Conservation (phyloP, 805 yeast genomes). For the Debaryomyces maramus region DNA sequence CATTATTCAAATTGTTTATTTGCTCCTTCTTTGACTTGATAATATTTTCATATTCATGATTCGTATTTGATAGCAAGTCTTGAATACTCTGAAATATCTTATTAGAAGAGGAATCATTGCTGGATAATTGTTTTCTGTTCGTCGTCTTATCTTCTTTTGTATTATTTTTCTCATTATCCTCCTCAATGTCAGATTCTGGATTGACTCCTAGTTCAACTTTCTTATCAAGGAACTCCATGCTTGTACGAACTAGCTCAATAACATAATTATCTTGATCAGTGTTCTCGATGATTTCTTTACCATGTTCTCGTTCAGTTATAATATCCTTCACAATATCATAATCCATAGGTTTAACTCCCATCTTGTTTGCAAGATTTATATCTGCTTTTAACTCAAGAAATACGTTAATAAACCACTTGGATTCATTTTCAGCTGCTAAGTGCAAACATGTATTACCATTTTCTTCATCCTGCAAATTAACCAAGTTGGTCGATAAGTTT, state of each 20-base stretch:
- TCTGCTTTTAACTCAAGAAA: constrained; percentile 43
- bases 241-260: constrained; percentile 35
- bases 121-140: neutral
- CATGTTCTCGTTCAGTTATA: constrained; percentile 9
- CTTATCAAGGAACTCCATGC: constrained; percentile 33
- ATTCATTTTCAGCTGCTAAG: constrained; percentile 40
- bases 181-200: constrained; percentile 12
- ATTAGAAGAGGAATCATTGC: constrained; percentile 19
- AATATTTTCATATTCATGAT: constrained; percentile 38
- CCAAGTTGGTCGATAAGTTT: constrained; percentile 20
- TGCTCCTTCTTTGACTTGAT: constrained; percentile 37
- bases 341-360: constrained; percentile 84
- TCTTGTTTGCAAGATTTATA: constrained; percentile 71
- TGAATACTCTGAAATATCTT: constrained; percentile 41
- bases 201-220: constrained; percentile 16
- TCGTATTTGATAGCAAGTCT: constrained; percentile 36
- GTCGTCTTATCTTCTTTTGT: neutral
- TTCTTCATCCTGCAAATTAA: constrained; percentile 37
- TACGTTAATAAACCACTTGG: constrained; percentile 37
- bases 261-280: constrained; percentile 25
- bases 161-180: constrained; percentile 8
- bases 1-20: constrained; percentile 33
- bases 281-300: constrained; percentile 6
- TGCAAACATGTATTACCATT: constrained; percentile 42
- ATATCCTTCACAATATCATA: constrained; percentile 65